Base-by-base conservation (phyloP, 163 green algal species). In the Scenedesmus sp. region DNA sequence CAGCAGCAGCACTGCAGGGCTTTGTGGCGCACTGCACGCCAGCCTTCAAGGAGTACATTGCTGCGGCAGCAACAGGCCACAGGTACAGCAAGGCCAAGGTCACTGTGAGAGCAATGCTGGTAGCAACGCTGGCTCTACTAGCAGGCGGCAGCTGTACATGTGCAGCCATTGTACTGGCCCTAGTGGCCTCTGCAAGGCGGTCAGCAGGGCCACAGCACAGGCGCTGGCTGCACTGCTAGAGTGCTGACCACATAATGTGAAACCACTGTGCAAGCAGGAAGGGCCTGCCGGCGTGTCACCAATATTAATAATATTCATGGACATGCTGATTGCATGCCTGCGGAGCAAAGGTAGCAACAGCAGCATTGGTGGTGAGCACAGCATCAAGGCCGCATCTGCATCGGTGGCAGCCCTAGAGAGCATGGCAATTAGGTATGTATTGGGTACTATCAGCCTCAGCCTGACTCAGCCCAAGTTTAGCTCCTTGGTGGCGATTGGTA, bases 241-340 rank as follows among this genome's bases (percentile, higher is more conserved):
- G 30, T 26, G 65, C 65, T 76, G 65, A 10, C 65, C 65, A 4
- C 65, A 76, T n/a, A 76, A 76, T 40, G 65, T 76, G 65, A 76
- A 40, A 30, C 65, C 40, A 30, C 65, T 76, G 30, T 76, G 65
- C 65, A 76, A 76, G 65, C 65, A 76, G 65, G 15, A 76, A 18
- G 65, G 65, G 6, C 65, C 65, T 76, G 65, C 65, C 10, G 65
- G 65, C 30, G 30, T 18, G 9, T 76, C 65, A 40, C n/a, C n/a
- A n/a, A n/a, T n/a, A n/a, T n/a, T n/a, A n/a, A n/a, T n/a, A n/a
- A n/a, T n/a, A n/a, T 26, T 76, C 30, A 30, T 76, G 65, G 65
- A 76, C 65, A 37, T 76, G 65, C 65, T 76, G 30, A 76, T 76
- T 40, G 65, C 65, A 40, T 40, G 65, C 65, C 65, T 76, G 65